These are phyloP conservation scores for Naganishia albida DNA, from an alignment of 1,284 basidiomycete species.

Conservation along the genomic window DNA sequence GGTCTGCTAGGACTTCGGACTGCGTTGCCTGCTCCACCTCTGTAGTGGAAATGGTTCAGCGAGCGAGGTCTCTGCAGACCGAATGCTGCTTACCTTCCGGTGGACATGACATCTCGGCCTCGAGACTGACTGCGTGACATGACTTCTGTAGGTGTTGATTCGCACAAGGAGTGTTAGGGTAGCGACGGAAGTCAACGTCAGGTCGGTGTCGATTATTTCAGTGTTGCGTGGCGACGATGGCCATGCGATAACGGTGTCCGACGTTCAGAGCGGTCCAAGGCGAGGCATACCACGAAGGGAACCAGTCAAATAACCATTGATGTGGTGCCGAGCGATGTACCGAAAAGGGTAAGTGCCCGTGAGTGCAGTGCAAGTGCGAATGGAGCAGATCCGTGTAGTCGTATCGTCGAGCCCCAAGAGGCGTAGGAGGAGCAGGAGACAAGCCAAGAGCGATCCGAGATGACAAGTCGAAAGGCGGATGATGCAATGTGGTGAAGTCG, in stretches of 20 bases:
- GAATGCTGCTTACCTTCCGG: conserved; percentile 40
- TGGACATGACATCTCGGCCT: conserved; percentile 48
- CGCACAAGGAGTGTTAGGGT: not conserved
- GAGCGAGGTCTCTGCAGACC: not conserved
- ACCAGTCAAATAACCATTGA: conserved; percentile 1
- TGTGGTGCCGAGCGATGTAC: not conserved
- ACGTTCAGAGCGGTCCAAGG: not conserved
- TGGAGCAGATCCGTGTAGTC: too few relatives aligned
- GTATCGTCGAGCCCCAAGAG: not conserved
- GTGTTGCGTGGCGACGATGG: not conserved
- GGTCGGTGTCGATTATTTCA: not conserved
- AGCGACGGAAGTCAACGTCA: not conserved
- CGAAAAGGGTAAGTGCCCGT: conserved; percentile 2
- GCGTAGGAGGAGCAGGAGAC: conserved; percentile 19
- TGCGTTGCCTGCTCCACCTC: conserved; percentile 53
- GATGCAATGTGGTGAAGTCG: conserved; percentile 10
- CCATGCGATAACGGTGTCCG: not conserved
- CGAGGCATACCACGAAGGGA: not conserved
- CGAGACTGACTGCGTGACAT: conserved; percentile 43
- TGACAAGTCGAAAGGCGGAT: conserved; percentile 8
- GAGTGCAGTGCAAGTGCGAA: not conserved
- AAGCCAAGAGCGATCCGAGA: conserved; percentile 17
- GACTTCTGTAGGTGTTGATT: conserved; percentile 34
- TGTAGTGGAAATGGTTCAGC: not conserved
- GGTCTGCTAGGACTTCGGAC: conserved; percentile 44